phyloP scores from a whole-genome alignment of 1,139 yeast species.

The Yamadazyma blattariae region DNA sequence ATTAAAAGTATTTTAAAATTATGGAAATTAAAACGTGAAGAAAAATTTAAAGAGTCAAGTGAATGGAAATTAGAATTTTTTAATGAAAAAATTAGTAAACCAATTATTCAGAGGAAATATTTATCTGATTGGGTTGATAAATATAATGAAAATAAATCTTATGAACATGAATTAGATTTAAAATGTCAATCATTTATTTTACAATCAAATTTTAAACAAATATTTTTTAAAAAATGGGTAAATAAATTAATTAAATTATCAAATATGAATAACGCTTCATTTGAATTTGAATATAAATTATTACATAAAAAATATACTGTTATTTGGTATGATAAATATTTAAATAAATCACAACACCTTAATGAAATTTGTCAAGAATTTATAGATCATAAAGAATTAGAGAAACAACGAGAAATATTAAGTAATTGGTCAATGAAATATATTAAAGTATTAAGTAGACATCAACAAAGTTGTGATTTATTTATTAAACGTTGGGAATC shows the following conservation, averaged over 20 bases:
- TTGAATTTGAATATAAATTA: conserved; percentile 20
- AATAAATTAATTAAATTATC: conserved; percentile 6
- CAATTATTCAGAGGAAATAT: conserved; percentile 11
- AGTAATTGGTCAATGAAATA: conserved; percentile 40
- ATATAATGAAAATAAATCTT: conserved; percentile 15
- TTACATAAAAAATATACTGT: conserved; percentile 27
- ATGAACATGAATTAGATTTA: conserved; percentile 12
- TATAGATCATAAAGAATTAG: conserved; percentile 27
- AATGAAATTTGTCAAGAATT: conserved; percentile 29
- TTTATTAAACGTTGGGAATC: conserved; percentile 34
- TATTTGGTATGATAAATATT: conserved; percentile 34
- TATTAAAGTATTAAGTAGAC: conserved; percentile 30
- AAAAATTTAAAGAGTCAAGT: conserved; percentile 15
- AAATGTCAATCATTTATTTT: conserved; percentile 13
- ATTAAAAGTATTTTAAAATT: conserved; percentile 2
- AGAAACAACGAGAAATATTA: conserved; percentile 22
- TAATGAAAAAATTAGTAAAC: conserved; percentile 9
- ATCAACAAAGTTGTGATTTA: conserved; percentile 35
- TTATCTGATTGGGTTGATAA: conserved; percentile 22
- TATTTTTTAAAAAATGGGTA: conserved; percentile 13
- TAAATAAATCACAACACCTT: conserved; percentile 21
- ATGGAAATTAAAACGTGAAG: conserved; percentile 20
- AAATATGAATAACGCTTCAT: conserved; percentile 13
- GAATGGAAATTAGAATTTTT: conserved; percentile 17
- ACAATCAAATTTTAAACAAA: conserved; percentile 7